Percentiles rank a stretch among this genome's conserved stretches.
Conservation (phyloP, 495 filamentous ascomycete species). For the Daldinia loculata region DNA sequence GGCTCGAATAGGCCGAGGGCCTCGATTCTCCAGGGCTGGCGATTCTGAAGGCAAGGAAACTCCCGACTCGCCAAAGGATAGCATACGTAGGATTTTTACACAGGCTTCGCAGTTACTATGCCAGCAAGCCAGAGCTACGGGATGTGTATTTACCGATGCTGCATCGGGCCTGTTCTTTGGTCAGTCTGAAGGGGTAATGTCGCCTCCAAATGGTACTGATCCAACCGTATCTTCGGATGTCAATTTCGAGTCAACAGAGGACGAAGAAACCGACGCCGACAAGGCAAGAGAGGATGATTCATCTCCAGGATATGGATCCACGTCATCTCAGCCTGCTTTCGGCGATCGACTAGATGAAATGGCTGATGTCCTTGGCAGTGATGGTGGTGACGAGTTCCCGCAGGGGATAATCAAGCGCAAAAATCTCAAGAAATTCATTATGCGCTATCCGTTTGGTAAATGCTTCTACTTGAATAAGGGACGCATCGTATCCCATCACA, state of each 20-base stretch:
- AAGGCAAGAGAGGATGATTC: not conserved
- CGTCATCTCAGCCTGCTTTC: not conserved
- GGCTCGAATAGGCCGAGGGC: not conserved
- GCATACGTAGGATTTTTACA: constrained; percentile 32
- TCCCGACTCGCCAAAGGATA: constrained; percentile 18
- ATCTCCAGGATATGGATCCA: constrained; percentile 3
- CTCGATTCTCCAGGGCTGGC: constrained; percentile 23
- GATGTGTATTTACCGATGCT: constrained; percentile 37
- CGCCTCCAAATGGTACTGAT: constrained; percentile 8
- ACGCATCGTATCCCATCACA: constrained; percentile 22
- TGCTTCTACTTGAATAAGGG: constrained; percentile 39
- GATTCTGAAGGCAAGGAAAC: constrained; percentile 1
- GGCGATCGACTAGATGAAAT: constrained; percentile 31
- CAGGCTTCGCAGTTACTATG: constrained; percentile 38
- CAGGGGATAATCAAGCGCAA: constrained; percentile 28
- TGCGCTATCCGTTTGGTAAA: constrained; percentile 36
- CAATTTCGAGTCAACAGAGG: constrained; percentile 30
- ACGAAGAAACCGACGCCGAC: constrained; percentile 20
- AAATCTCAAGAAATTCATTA: constrained; percentile 33
- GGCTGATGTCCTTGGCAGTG: constrained; percentile 28
- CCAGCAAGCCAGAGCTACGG: constrained; percentile 34
- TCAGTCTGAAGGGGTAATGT: constrained; percentile 10
- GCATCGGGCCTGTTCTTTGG: constrained; percentile 26
- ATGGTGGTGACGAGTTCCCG: constrained; percentile 2
- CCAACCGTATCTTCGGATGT: constrained; percentile 1